Percentiles rank a stretch among this genome's conserved stretches.
These are phyloP conservation scores for Penicillium sp. DNA, from an alignment of 2,329 filamentous ascomycete genomes.

Conservation along the genomic window DNA sequence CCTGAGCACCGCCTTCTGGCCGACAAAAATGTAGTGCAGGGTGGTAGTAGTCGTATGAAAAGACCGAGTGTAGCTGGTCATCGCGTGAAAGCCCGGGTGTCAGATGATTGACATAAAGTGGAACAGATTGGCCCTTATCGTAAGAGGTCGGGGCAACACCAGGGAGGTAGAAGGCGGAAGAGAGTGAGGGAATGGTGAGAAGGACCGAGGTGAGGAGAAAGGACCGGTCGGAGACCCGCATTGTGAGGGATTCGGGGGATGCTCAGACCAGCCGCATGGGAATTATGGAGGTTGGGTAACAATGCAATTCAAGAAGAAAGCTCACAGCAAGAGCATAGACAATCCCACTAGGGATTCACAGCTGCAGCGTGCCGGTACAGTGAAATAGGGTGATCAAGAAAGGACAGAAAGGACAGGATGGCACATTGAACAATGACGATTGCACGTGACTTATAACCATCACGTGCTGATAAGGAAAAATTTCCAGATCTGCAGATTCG, in stretches of 20 bases:
- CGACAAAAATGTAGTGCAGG: slow-evolving; percentile 80
- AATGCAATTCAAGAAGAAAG: neutral
- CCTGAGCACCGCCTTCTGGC: slow-evolving; percentile 68
- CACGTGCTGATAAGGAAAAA: slow-evolving; percentile 13
- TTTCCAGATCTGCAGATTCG: neutral
- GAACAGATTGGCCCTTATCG: slow-evolving; percentile 69
- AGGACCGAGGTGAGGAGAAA: slow-evolving; percentile 30
- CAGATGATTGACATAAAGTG: slow-evolving; percentile 87
- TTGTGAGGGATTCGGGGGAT: slow-evolving; percentile 24
- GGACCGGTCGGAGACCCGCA: slow-evolving; percentile 33
- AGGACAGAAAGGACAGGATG: slow-evolving; percentile 3
- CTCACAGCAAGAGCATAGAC: neutral
- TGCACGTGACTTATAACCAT: neutral
- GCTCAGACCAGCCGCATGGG: slow-evolving; percentile 16
- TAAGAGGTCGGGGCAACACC: slow-evolving; percentile 94
- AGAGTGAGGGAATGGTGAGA: slow-evolving; percentile 31
- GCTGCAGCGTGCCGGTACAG: neutral
- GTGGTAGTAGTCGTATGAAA: slow-evolving; percentile 96
- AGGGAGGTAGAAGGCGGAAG: slow-evolving; percentile 84
- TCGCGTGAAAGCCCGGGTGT: slow-evolving; percentile 78
- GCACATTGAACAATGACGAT: slow-evolving; percentile 1
- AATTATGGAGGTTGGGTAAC: neutral
- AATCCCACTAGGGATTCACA: neutral
- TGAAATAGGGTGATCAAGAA: neutral
- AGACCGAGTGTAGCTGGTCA: slow-evolving; percentile 79